Percentiles rank a stretch among this genome's conserved stretches.
Conservation (phyloP, 345 rosid species). For the Anacardium occidentale region DNA sequence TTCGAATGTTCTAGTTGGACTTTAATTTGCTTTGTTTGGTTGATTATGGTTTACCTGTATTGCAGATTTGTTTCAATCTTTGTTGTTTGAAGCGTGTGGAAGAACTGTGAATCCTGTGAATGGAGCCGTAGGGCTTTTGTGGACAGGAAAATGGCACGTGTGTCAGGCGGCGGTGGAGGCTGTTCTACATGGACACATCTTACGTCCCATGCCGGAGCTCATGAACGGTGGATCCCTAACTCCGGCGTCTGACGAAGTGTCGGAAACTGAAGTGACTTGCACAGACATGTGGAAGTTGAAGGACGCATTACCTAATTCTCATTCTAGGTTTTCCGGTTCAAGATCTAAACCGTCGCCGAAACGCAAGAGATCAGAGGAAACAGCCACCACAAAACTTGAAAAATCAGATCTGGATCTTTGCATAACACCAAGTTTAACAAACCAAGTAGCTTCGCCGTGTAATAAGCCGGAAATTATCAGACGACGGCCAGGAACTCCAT, state of each 20-base stretch:
- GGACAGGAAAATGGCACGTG: constrained; percentile 89
- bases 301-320: constrained; percentile 40
- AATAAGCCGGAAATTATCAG: constrained; percentile 34
- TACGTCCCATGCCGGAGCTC: constrained; percentile 65
- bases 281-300: constrained; percentile 52
- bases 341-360: constrained; percentile 58
- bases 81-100: constrained; percentile 90
- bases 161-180: constrained; percentile 93
- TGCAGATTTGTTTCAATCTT: constrained; percentile 82
- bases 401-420: constrained; percentile 70
- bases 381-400: constrained; percentile 18
- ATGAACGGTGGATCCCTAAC: constrained; percentile 38
- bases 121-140: constrained; percentile 89
- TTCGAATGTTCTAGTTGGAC: neutral
- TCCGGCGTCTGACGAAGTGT: constrained; percentile 56
- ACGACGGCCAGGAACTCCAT: constrained; percentile 65
- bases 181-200: constrained; percentile 73
- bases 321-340: constrained; percentile 62
- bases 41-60: neutral
- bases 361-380: constrained; percentile 45
- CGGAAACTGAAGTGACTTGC: constrained; percentile 56
- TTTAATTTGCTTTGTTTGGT: neutral
- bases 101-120: constrained; percentile 94
- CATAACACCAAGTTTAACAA: constrained; percentile 39
- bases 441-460: constrained; percentile 18